phyloP scores from a whole-genome alignment of 495 filamentous ascomycete genomes.

The Pyronema omphalodes region DNA sequence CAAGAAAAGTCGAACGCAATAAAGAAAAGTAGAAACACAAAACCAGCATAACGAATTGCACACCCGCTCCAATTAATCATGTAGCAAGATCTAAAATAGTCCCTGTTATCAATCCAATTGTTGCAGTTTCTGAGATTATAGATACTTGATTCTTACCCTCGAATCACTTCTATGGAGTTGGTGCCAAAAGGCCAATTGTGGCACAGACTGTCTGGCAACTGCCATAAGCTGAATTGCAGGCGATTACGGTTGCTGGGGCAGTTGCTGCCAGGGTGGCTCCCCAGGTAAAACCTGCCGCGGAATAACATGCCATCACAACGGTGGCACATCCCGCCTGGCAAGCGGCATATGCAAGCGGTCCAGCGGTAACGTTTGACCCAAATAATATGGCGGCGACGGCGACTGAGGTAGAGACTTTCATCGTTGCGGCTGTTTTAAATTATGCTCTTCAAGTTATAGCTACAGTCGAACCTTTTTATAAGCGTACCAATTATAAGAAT shows the following conservation, averaged over 20 bases:
- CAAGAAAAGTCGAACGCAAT: too few species aligned
- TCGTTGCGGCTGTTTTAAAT: background rate
- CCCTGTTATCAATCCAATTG: too few species aligned
- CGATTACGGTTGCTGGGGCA: constrained; percentile 28
- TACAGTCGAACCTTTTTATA: too few species aligned
- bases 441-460: too few species aligned
- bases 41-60: too few species aligned
- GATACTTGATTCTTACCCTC: too few species aligned
- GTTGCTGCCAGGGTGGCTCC: constrained; percentile 26
- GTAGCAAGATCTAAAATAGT: too few species aligned
- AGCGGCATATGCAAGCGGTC: constrained; percentile 29
- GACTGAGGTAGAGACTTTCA: background rate
- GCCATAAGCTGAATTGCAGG: constrained; percentile 34
- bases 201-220: constrained; percentile 33
- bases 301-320: constrained; percentile 35
- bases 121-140: too few species aligned
- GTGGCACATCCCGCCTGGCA: constrained; percentile 35
- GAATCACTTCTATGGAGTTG: constrained; percentile 3
- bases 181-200: constrained; percentile 9
- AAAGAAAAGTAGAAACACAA: too few species aligned
- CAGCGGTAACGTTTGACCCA: constrained; percentile 16
- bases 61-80: too few species aligned
- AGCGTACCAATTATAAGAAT: too few species aligned
- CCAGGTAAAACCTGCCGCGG: constrained; percentile 32
- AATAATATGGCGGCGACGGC: background rate